These are phyloP conservation scores for Aegilops tauschii DNA, from an alignment of 176 grass and related monocot species.

Conservation along the genomic window DNA sequence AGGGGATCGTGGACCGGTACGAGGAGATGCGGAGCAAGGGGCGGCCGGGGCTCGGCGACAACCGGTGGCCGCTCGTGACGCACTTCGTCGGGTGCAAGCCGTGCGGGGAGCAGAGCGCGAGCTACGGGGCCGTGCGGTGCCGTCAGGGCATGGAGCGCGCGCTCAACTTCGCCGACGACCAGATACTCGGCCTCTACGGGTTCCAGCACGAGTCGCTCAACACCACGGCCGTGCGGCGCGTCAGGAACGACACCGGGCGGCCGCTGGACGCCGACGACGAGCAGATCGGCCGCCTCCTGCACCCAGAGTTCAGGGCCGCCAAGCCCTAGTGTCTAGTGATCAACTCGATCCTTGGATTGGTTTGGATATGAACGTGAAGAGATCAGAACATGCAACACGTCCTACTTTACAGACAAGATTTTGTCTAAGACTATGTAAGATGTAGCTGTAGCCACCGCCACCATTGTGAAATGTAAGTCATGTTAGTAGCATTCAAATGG, in stretches of 20 bases:
- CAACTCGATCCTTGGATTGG: neutral
- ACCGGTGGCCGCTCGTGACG: constrained; percentile 92
- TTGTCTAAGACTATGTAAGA: neutral
- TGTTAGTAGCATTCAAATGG: neutral
- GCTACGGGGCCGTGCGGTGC: constrained; percentile 50
- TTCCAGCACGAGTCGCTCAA: constrained; percentile 72
- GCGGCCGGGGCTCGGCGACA: constrained; percentile 52
- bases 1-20: constrained; percentile 58
- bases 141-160: constrained; percentile 68
- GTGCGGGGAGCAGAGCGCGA: constrained; percentile 50
- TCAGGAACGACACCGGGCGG: constrained; percentile 50
- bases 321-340: neutral
- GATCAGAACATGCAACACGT: neutral
- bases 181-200: constrained; percentile 77
- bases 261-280: constrained; percentile 61
- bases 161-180: constrained; percentile 89
- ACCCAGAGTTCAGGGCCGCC: constrained; percentile 53
- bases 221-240: constrained; percentile 49
- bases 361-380: neutral
- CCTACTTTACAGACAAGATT: too few relatives aligned
- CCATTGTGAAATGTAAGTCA: neutral
- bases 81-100: constrained; percentile 98
- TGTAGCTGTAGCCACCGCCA: neutral
- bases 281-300: constrained; percentile 58
- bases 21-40: constrained; percentile 63